Base-by-base conservation (phyloP, 2,329 filamentous ascomycete species). In the Aureobasidium sp. region DNA sequence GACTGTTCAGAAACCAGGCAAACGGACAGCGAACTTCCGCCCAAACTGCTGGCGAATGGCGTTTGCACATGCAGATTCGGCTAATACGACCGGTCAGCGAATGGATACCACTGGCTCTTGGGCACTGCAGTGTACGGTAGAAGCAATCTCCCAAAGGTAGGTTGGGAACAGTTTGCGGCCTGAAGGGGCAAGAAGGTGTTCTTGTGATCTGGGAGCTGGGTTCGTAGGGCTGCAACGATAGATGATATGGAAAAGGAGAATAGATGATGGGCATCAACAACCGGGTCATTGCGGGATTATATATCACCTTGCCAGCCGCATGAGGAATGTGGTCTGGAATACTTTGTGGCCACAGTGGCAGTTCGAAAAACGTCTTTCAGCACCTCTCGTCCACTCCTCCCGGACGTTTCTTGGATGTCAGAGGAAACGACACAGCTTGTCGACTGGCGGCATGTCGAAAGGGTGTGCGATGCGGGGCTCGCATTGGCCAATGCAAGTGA, bases 51-150 rank as follows among this genome's bases (percentile, higher is more conserved):
- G 55, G 43, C 55, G 55, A 58, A 58, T 58, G 33, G 55, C 55
- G 55, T 58, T 58, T 58, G 55, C 55, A 58, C 55, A 58, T 58
- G 55, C 55, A 58, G 55, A 29, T 57, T 58, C 55, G 55, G 55
- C 43, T 58, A 58, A 58, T 58, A 49, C 55, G 35, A 58, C 55
- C 55, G 55, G 55, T 58, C 33, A 49, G 43, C 55, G 42, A 49
- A 29, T 40, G 43, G 40, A 46, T n/a, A 35, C 10, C 17, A 31
- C 27, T n/a, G 27, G 51, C 33, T 31, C 15, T 23, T 27, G 38
- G 37, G 38, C 38, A 55, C 17, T 23, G 51, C 51, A 55, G 51
- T 17, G 27, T 37, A n/a, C n/a, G n/a, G n/a, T n/a, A 13, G 23
- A 55, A n/a, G n/a, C 27, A 33, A 43, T 55, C 25, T 55, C 51